Base-by-base conservation (phyloP, 768 basidiomycete genomes). In the Termitomyces sp. region DNA sequence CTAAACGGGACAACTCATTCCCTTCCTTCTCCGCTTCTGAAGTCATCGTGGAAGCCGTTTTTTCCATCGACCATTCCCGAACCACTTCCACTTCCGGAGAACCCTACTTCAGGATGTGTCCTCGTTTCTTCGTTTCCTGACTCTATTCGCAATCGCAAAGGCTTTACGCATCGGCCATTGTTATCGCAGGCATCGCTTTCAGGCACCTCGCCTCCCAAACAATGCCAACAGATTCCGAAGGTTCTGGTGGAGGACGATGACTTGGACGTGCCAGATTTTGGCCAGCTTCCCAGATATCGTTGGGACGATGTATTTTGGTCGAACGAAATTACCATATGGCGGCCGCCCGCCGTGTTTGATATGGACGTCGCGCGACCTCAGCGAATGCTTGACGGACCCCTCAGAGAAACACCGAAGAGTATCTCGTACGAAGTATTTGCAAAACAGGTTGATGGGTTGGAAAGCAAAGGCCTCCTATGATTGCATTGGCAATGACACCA, bases 351-450 rank as follows among this genome's bases (percentile, higher is more conserved):
- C 28, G 43, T 58, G 28, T 57, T 62, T 23, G 46, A 62, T n/a
- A 56, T 64, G 62, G 65, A 68, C 56, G 60, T 68, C 41, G 56
- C 65, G 18, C 61, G 63, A 10, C 65, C 65, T 35, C 65, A 59
- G 40, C 54, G 53, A 18, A 64, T 66, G 63, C 26, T 33, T 35
- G 51, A 55, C 33, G 35, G 40, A 18, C 61, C 56, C 14, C 14
- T 51, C 10, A 16, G 33, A 10, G 62, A 66, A 30, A 50, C 63
- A 20, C 62, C 63, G 2, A 59, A 60, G 33, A 68, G 67, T 46
- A 68, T 68, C 14, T 54, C 62, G 5, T 68, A 66, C 38, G 60
- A 64, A 33, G 65, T 58, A 4, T 66, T 68, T 56, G 65, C 67
- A 23, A 59, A 63, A 58, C 51, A 50, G 18, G 53, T 68, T 12